phyloP scores from a whole-genome alignment of 495 filamentous ascomycete species.

The Parachaetomium inaequale region DNA sequence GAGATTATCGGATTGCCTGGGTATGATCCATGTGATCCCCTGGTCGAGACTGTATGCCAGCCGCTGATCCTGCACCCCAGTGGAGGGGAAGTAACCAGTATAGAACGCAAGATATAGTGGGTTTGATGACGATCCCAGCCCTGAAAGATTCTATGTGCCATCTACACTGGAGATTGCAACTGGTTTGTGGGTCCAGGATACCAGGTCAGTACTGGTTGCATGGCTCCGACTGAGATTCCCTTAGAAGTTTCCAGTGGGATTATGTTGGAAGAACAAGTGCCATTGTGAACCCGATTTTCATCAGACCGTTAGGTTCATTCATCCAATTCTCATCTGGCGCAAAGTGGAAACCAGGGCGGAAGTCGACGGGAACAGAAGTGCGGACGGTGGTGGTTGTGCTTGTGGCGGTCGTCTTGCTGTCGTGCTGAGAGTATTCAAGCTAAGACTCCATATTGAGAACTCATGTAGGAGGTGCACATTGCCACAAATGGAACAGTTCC shows the following conservation, averaged over 20 bases:
- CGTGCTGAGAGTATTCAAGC: background rate
- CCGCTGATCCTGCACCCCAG: slow-evolving; percentile 4
- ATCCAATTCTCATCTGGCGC: slow-evolving; percentile 2
- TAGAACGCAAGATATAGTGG: slow-evolving; percentile 1
- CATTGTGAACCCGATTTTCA: slow-evolving; percentile 3
- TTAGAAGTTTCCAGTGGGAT: background rate
- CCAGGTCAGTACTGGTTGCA: slow-evolving; percentile 1
- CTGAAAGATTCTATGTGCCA: background rate
- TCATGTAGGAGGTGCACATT: slow-evolving; percentile 4
- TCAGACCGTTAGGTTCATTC: slow-evolving; percentile 1
- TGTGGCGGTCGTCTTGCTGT: background rate
- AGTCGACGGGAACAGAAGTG: slow-evolving; percentile 5
- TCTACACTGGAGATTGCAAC: slow-evolving; percentile 5
- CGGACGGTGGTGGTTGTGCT: background rate
- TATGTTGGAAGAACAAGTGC: slow-evolving; percentile 2
- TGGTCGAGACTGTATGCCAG: slow-evolving; percentile 5
- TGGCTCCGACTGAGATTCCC: slow-evolving; percentile 1
- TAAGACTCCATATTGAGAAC: background rate
- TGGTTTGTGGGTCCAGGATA: slow-evolving; percentile 2
- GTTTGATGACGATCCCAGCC: slow-evolving; percentile 1
- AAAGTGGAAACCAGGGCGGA: slow-evolving; percentile 7
- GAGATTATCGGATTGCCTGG: background rate
- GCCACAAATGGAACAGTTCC: slow-evolving; percentile 5
- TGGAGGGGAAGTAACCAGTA: background rate
- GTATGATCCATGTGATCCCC: background rate